These are phyloP conservation scores for Lanmaoa pseudosensibilis DNA, from an alignment of 768 basidiomycete genomes.

Conservation along the genomic window DNA sequence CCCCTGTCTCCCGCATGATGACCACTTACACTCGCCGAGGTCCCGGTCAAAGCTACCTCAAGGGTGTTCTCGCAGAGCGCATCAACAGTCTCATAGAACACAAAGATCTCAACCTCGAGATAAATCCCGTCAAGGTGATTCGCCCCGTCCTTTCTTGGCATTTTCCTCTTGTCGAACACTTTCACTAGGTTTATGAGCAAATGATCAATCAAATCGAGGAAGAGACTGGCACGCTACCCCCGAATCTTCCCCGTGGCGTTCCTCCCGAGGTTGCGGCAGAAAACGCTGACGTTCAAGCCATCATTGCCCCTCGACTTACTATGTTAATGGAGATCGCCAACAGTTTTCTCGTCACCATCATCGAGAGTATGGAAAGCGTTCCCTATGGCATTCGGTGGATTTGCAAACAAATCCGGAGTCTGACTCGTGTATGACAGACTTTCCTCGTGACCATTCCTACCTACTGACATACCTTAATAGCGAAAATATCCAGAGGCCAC, in stretches of 20 bases:
- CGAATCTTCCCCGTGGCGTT: constrained; percentile 89
- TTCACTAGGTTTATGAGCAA: constrained; percentile 92
- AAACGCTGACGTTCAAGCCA: constrained; percentile 94
- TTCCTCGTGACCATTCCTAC: background rate
- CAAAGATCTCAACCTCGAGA: constrained; percentile 98
- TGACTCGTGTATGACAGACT: constrained; percentile 73
- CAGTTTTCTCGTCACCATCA: constrained; percentile 94
- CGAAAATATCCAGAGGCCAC: constrained; percentile 99
- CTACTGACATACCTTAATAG: constrained; percentile 42
- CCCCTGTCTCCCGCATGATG: constrained; percentile 99
- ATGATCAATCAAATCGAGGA: constrained; percentile 99
- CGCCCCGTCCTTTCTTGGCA: background rate
- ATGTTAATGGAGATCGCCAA: constrained; percentile 99
- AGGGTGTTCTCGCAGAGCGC: constrained; percentile 94
- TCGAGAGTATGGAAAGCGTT: constrained; percentile 97
- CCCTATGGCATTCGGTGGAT: constrained; percentile 99
- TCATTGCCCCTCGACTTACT: constrained; percentile 93
- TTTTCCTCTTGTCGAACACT: background rate
- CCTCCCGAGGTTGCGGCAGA: constrained; percentile 93
- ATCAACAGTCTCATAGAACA: constrained; percentile 99
- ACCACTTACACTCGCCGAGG: constrained; percentile 99
- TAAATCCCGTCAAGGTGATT: constrained; percentile 93
- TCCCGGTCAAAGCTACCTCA: constrained; percentile 97
- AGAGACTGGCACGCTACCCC: constrained; percentile 89
- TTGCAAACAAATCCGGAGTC: constrained; percentile 97